A percentile compares a stretch with the other conserved stretches of the same genome.
Conservation (phyloP, 2,329 filamentous ascomycete species). For the Botryosphaeria dothidea region DNA sequence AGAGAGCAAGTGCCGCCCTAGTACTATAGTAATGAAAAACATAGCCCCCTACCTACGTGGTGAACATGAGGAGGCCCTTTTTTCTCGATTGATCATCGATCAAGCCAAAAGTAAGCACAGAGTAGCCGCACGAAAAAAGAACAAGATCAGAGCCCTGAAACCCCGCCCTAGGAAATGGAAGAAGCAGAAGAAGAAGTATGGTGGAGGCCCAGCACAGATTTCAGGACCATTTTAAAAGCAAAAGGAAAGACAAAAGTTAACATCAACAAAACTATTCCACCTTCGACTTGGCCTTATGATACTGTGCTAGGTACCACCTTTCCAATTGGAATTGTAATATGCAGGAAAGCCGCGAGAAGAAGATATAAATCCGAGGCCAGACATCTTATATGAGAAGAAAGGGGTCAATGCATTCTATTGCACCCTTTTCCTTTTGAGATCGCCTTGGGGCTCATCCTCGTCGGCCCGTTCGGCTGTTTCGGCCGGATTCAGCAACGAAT, state of each 20-base stretch:
- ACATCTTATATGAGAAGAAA: neutral
- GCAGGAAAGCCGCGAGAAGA: neutral
- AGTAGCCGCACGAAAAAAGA: neutral
- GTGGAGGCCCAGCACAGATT: neutral
- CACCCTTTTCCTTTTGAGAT: constrained; percentile 60
- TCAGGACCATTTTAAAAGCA: neutral
- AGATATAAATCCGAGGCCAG: neutral
- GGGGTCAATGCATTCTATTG: neutral
- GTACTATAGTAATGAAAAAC: neutral
- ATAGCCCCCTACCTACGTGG: neutral
- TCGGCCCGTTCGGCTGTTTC: constrained; percentile 67
- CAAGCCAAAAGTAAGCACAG: neutral
- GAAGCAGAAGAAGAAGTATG: neutral
- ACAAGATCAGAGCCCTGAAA: neutral
- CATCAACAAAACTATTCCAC: neutral
- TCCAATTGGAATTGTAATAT: neutral
- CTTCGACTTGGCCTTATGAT: neutral
- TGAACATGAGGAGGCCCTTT: neutral
- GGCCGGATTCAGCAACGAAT: constrained; percentile 67
- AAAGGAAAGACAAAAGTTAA: neutral
- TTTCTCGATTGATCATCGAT: neutral
- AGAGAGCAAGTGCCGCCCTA: constrained; percentile 1
- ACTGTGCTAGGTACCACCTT: neutral
- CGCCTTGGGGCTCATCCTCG: constrained; percentile 62
- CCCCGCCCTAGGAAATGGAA: neutral